phyloP scores from a whole-genome alignment of 345 rosid species.

The Cardamine chenopodiifolia region DNA sequence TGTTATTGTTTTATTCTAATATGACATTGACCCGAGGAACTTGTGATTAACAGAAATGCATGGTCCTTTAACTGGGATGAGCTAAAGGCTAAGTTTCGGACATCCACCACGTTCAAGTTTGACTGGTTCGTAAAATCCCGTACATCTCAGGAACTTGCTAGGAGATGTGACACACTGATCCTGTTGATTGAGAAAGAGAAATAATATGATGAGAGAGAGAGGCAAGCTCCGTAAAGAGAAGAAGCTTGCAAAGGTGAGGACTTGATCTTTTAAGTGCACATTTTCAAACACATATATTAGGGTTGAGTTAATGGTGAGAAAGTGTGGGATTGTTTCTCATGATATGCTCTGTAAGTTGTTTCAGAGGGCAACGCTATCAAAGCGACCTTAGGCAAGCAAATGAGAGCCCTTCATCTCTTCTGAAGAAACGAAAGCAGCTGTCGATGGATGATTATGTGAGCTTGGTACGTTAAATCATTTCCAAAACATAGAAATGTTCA shows the following conservation, averaged over 20 bases:
- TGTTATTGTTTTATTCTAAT: not conserved
- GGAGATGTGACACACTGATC: constrained; percentile 95
- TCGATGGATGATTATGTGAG: constrained; percentile 79
- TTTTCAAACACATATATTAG: not conserved
- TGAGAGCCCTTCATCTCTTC: constrained; percentile 59
- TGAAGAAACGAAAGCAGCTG: constrained; percentile 79
- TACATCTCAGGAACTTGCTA: constrained; percentile 87
- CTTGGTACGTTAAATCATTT: constrained; percentile 44
- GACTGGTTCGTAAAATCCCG: constrained; percentile 99
- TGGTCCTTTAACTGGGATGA: constrained; percentile 99
- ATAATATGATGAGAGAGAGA: constrained; percentile 92
- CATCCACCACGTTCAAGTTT: constrained; percentile 79
- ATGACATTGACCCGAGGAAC: constrained; percentile 23
- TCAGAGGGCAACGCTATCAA: constrained; percentile 61
- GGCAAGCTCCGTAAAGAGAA: constrained; percentile 97
- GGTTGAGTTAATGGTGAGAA: not conserved
- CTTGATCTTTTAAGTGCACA: not conserved
- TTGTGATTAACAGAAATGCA: constrained; percentile 69
- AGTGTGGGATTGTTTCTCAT: constrained; percentile 10
- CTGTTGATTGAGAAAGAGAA: constrained; percentile 98
- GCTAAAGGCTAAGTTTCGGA: constrained; percentile 86
- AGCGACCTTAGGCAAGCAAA: constrained; percentile 67
- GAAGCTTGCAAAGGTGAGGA: constrained; percentile 86
- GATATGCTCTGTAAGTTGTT: not conserved
- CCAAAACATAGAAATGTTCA: not conserved